Percentiles rank a stretch among this genome's conserved stretches.
Evolutionary conservation across 2,329 filamentous ascomycete genomes (phyloP).

Genomic region (Penicillium hordei): DNA sequence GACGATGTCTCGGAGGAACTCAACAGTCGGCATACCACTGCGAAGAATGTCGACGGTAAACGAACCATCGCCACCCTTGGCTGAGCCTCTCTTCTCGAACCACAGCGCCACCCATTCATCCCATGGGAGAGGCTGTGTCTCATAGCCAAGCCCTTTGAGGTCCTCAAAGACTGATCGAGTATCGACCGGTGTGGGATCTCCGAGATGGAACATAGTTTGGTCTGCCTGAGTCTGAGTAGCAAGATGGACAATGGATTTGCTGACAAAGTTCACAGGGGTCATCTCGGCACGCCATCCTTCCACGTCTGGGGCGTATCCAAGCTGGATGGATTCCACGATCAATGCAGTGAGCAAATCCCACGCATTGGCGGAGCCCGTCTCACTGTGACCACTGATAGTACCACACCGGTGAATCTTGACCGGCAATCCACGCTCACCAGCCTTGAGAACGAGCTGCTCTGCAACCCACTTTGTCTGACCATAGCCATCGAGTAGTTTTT

Average conservation of each 20-base stretch:
- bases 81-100: constrained; percentile 66
- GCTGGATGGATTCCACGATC: constrained; percentile 72
- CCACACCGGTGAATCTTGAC: constrained; percentile 71
- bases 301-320: constrained; percentile 69
- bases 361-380: constrained; percentile 71
- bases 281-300: constrained; percentile 77
- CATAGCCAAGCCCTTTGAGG: constrained; percentile 67
- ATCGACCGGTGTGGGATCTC: constrained; percentile 69
- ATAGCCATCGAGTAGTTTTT: constrained; percentile 69
- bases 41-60: constrained; percentile 79
- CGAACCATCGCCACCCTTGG: constrained; percentile 66
- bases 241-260: constrained; percentile 69
- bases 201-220: constrained; percentile 70
- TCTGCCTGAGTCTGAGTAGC: constrained; percentile 62
- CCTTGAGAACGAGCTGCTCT: constrained; percentile 71
- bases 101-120: constrained; percentile 74
- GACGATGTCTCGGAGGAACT: constrained; percentile 68
- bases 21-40: constrained; percentile 74
- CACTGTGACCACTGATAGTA: constrained; percentile 76
- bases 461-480: constrained; percentile 82
- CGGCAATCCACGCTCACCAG: constrained; percentile 66
- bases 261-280: constrained; percentile 81
- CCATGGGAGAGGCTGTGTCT: constrained; percentile 65
- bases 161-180: constrained; percentile 65
- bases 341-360: constrained; percentile 76